Evolutionary conservation across 352 stramenopile genomes (phyloP).

Genomic region (Phytophthora rubi): DNA sequence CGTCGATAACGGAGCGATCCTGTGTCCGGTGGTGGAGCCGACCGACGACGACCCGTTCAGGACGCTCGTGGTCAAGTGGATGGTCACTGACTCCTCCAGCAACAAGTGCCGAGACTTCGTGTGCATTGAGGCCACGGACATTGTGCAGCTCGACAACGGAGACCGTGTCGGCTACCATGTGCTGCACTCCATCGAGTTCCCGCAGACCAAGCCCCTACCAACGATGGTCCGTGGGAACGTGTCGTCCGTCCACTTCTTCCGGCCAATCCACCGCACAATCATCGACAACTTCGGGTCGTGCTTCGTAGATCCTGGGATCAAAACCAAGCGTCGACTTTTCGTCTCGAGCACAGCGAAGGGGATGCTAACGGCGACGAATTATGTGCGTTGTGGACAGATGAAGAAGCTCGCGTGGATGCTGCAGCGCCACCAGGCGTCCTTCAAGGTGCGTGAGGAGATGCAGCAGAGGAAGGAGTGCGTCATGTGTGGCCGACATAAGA

Average conservation of each 20-base stretch:
- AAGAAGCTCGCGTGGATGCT: conserved; percentile 60
- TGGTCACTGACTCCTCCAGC: conserved; percentile 10
- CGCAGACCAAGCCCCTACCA: conserved; percentile 25
- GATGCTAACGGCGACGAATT: conserved; percentile 26
- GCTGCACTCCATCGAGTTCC: conserved; percentile 32
- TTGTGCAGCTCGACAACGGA: conserved; percentile 24
- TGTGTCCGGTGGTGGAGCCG: background rate
- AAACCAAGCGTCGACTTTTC: conserved; percentile 10
- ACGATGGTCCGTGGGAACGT: conserved; percentile 23
- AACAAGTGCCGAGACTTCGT: conserved; percentile 34
- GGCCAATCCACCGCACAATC: conserved; percentile 31
- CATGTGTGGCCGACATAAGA: conserved; percentile 33
- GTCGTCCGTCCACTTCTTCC: conserved; percentile 25
- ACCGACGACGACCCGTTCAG: background rate
- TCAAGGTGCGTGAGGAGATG: conserved; percentile 12
- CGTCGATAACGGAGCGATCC: conserved; percentile 3
- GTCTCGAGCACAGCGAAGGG: conserved; percentile 12
- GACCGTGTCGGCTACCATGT: conserved; percentile 35
- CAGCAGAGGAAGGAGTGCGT: conserved; percentile 24
- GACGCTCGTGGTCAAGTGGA: conserved; percentile 27
- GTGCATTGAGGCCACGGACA: conserved; percentile 28
- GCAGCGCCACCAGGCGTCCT: conserved; percentile 19
- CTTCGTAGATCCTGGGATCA: conserved; percentile 22
- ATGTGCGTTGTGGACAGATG: conserved; percentile 55
- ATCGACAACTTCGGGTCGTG: conserved; percentile 29